phyloP scores from a whole-genome alignment of 2,329 filamentous ascomycete species.

The Fusarium abutilonis region DNA sequence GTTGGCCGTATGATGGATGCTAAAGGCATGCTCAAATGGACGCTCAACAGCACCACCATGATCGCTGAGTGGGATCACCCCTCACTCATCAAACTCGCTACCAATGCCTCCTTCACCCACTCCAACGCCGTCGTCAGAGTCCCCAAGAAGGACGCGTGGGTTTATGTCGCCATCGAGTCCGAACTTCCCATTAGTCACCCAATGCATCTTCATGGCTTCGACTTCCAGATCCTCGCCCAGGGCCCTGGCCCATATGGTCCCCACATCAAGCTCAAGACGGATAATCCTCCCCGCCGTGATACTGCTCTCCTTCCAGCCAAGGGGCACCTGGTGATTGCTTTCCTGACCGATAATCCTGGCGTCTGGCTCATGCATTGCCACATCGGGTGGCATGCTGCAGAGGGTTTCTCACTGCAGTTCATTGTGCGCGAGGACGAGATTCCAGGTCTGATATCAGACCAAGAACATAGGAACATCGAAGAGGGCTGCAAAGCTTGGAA shows the following conservation, averaged over 20 bases:
- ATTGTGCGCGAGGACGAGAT: constrained; percentile 40
- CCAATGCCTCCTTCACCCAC: constrained; percentile 34
- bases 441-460: constrained; percentile 23
- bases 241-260: constrained; percentile 41
- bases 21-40: constrained; percentile 57
- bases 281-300: constrained; percentile 63
- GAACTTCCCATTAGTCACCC: constrained; percentile 46
- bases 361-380: constrained; percentile 63
- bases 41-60: constrained; percentile 52
- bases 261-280: constrained; percentile 29
- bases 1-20: constrained; percentile 44
- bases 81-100: constrained; percentile 42
- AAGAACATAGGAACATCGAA: constrained; percentile 24
- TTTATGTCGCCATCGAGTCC: constrained; percentile 47
- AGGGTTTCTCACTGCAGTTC: constrained; percentile 41
- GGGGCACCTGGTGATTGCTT: constrained; percentile 61
- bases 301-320: constrained; percentile 58
- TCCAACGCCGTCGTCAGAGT: constrained; percentile 47
- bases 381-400: constrained; percentile 48
- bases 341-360: constrained; percentile 61
- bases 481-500: constrained; percentile 31
- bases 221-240: constrained; percentile 47
- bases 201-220: constrained; percentile 53
- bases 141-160: constrained; percentile 43
- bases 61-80: constrained; percentile 47